Percentiles rank a stretch among this genome's conserved stretches.
These are phyloP conservation scores for Apiospora rasikravindrae DNA, from an alignment of 2,329 filamentous ascomycete genomes.

Conservation along the genomic window DNA sequence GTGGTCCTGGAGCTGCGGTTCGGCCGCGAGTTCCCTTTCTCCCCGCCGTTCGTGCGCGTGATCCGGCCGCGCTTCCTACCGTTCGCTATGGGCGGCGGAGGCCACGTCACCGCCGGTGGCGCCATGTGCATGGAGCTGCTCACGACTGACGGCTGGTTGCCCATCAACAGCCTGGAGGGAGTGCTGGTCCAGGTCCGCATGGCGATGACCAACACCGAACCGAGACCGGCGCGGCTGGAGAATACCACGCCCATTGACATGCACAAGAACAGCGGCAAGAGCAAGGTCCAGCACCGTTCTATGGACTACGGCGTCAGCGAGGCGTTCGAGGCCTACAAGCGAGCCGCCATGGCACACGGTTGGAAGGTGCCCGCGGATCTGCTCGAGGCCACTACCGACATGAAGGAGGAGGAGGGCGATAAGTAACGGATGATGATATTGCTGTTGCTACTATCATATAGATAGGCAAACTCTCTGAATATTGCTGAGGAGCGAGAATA, in stretches of 20 bases:
- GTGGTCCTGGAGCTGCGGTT: constrained; percentile 85
- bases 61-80: constrained; percentile 79
- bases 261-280: not conserved
- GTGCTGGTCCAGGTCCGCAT: constrained; percentile 82
- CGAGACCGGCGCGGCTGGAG: constrained; percentile 72
- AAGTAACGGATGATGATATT: not conserved
- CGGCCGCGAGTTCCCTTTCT: constrained; percentile 74
- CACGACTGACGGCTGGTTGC: constrained; percentile 82
- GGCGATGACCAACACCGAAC: constrained; percentile 73
- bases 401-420: not conserved
- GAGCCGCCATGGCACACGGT: constrained; percentile 71
- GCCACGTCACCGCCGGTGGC: constrained; percentile 83
- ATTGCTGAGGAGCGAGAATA: not conserved
- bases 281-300: not conserved
- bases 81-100: constrained; percentile 76
- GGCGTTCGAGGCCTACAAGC: constrained; percentile 74
- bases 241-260: not conserved
- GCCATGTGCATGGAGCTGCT: constrained; percentile 85
- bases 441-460: not conserved
- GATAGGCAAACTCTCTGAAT: not conserved
- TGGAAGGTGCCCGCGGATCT: constrained; percentile 75
- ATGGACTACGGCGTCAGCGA: constrained; percentile 70
- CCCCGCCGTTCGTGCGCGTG: constrained; percentile 84
- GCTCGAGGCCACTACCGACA: constrained; percentile 33
- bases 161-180: constrained; percentile 74